A percentile compares a stretch with the other conserved stretches of the same genome.
phyloP scores from a whole-genome alignment of 306 rosid species.

The Vicia faba region DNA sequence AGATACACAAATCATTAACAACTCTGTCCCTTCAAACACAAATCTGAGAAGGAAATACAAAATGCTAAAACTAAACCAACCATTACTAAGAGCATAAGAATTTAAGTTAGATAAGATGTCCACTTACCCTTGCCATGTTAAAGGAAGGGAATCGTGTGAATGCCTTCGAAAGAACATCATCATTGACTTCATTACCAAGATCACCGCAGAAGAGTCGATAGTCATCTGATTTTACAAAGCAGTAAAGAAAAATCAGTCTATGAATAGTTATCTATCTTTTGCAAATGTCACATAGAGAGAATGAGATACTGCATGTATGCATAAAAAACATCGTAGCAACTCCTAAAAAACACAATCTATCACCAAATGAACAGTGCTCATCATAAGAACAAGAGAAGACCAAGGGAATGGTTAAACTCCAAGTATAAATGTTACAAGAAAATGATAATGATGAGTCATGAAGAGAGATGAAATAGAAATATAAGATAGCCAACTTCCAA shows the following conservation, averaged over 20 bases:
- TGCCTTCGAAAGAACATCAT: slow-evolving; percentile 92
- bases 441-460: neutral
- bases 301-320: neutral
- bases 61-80: slow-evolving; percentile 51
- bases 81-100: slow-evolving; percentile 25
- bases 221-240: slow-evolving; percentile 63
- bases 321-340: neutral
- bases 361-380: neutral
- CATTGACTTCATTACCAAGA: slow-evolving; percentile 98
- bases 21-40: slow-evolving; percentile 62
- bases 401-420: slow-evolving; percentile 1
- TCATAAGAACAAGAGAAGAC: neutral
- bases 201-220: slow-evolving; percentile 91
- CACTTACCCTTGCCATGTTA: slow-evolving; percentile 88
- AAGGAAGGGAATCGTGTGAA: slow-evolving; percentile 91
- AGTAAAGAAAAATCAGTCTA: slow-evolving; percentile 13
- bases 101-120: slow-evolving; percentile 7
- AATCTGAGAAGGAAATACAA: slow-evolving; percentile 64
- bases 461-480: neutral
- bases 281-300: neutral
- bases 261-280: slow-evolving; percentile 6
- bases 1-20: slow-evolving; percentile 49
- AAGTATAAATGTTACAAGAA: neutral
- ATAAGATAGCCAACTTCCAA: neutral
- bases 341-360: neutral